A percentile compares a stretch with the other conserved stretches of the same genome.
Evolutionary conservation across 176 grass and related monocot species (phyloP).

Genomic region (Typha latifolia): DNA sequence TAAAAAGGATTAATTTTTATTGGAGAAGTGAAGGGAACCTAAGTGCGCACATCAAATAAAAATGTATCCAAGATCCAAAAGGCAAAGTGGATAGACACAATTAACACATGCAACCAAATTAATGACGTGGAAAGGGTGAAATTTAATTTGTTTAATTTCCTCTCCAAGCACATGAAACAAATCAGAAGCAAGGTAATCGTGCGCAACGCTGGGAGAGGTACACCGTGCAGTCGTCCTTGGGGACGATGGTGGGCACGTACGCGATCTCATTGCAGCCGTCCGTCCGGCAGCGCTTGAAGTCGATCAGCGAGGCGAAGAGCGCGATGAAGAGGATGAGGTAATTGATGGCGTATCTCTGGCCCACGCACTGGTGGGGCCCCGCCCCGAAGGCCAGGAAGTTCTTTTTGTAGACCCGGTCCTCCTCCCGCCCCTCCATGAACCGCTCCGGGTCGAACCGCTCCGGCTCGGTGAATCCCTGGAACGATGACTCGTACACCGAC

Average conservation of each 20-base stretch:
- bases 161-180: no score
- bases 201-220: constrained; percentile 27
- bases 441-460: constrained; percentile 73
- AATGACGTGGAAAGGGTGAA: no score
- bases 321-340: constrained; percentile 85
- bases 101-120: no score
- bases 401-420: constrained; percentile 69
- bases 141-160: no score
- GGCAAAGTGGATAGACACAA: no score
- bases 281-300: constrained; percentile 45
- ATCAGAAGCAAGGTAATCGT: no score
- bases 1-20: no score
- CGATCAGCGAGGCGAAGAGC: constrained; percentile 48
- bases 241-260: constrained; percentile 80
- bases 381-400: constrained; percentile 86
- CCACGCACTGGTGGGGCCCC: constrained; percentile 79
- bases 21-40: no score
- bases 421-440: constrained; percentile 40
- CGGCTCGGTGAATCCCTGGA: constrained; percentile 60
- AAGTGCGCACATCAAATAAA: no score
- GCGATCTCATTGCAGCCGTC: constrained; percentile 48
- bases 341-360: constrained; percentile 79
- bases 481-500: constrained; percentile 68
- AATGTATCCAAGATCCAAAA: no score
- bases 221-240: constrained; percentile 58